Percentiles rank a stretch among this genome's conserved stretches.
Evolutionary conservation across 768 basidiomycete species (phyloP).

Genomic region (Boletus pseudo-olivaceus): DNA sequence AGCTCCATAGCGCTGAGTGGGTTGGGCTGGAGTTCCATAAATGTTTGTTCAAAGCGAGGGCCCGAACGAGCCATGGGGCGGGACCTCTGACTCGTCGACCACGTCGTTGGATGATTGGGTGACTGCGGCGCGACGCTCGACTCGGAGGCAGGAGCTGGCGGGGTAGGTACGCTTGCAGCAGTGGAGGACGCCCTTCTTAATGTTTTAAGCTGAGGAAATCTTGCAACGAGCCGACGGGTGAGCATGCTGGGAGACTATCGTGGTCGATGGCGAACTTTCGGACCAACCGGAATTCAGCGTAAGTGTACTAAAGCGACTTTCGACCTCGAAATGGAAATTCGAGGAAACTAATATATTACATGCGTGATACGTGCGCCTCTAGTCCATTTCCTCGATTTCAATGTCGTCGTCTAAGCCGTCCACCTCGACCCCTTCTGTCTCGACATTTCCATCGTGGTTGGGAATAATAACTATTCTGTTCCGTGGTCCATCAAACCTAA

Average conservation of each 20-base stretch:
- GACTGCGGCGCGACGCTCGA: conserved; percentile 57
- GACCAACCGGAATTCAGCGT: neutral
- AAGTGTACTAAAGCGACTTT: neutral
- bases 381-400: conserved; percentile 25
- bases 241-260: conserved; percentile 22
- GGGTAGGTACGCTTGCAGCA: conserved; percentile 8
- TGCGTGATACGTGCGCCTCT: neutral
- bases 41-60: conserved; percentile 92
- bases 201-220: conserved; percentile 12
- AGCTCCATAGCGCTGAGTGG: conserved; percentile 91
- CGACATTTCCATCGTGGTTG: conserved; percentile 66
- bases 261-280: conserved; percentile 6
- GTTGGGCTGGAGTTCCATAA: conserved; percentile 82
- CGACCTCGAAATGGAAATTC: conserved; percentile 15
- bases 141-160: conserved; percentile 14
- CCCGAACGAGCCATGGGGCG: conserved; percentile 57
- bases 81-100: conserved; percentile 80
- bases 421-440: conserved; percentile 47
- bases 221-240: conserved; percentile 23
- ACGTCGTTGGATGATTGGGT: conserved; percentile 78
- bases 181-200: conserved; percentile 27
- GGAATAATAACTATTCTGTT: conserved; percentile 77
- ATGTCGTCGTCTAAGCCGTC: conserved; percentile 56
- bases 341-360: neutral
- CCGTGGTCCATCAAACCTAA: conserved; percentile 77